Evolutionary conservation across 176 grass and related monocot genomes (phyloP), one percentile per base, ranked within the genome.

Genomic region (Oryza meridionalis): DNA sequence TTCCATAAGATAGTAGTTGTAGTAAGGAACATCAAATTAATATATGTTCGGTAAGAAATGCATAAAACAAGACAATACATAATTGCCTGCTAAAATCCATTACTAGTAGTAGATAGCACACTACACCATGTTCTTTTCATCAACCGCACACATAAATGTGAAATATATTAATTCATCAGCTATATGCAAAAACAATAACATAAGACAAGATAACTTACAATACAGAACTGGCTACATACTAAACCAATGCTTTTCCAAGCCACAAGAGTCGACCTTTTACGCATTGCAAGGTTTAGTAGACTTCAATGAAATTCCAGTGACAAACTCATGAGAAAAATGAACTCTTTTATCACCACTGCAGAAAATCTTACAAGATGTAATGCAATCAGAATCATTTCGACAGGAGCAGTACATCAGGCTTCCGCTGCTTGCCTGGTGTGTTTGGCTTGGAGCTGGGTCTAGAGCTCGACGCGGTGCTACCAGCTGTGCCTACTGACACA

Each of bases 401-500:
- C 49, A 86, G 21, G 9, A 95, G 78, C 53, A 94, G 65, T 44
- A 87, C 86, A 32, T 97, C 86, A 70, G 90, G 90, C 78, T 90
- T 90, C 38, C 86, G 81, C 45, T 89, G 93, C 75, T 99, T 99
- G 87, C 87, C 90, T 0, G 96, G 96, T n/a, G 93, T 96, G 65
- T 93, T 96, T 49, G 90, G 91, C 67, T 94, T 96, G 55, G 96
- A 99, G 72, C 88, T 87, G 61, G 92, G 84, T 55, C 83, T 84
- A 26, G 84, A 91, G 73, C 77, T 90, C 1, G 83, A 87, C 3
- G 81, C 84, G 13, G 84, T 88, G 65, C 81, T 85, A 29, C 88
- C 88, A 79, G 88, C 37, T n/a, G 75, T 86, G 69, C 79, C 79
- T 3, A 38, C 40, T 0, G 47, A 11, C 50, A 86, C 74, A 35